Evolutionary conservation across 495 filamentous ascomycete species (phyloP), one percentile per base, ranked within the genome.

Genomic region (Hypoxylon lenormandii): DNA sequence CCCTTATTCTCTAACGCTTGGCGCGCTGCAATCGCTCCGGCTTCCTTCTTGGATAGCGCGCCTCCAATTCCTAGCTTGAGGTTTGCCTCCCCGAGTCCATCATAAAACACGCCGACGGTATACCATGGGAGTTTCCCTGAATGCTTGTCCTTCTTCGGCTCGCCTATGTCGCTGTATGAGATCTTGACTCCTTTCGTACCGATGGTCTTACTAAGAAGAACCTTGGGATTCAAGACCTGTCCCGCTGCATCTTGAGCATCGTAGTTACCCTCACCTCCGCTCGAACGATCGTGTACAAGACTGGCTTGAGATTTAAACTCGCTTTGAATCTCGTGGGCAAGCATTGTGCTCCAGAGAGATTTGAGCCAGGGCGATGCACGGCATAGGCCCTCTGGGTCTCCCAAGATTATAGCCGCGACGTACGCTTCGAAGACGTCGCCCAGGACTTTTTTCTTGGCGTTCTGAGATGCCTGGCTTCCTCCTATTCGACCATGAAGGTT

Each of bases 351-450:
- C 92, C 92, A 97, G 0, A 96, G 75, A 8, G 79, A 76, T 46
- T 84, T 85, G 48, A 97, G 74, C 92, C 92, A 97, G 21, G 82
- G 66, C 54, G 89, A 82, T 6, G 81, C 89, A 13, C 80, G 80
- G 51, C 72, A 61, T 50, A 90, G 84, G 5, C 92, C 92, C 42
- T 85, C 70, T 0, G 86, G 78, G 71, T 91, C 83, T 11, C 87
- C 88, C 7, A 92, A 77, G 45, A 96, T 83, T 21, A 92, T 74
- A 11, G 91, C 93, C 16, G 91, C 93, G 8, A 93, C 85, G 75
- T 94, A 96, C 1, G 93, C 89, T 77, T 97, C 93, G 72, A 97
- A 94, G 7, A 97, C 84, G 76, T 97, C 93, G 7, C 88, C 93
- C 48, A 88, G 79, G 15, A 89, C 86, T 75, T 97, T 97, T 22